phyloP scores from a whole-genome alignment of 495 filamentous ascomycete species.

The Elasticomyces elasticus region DNA sequence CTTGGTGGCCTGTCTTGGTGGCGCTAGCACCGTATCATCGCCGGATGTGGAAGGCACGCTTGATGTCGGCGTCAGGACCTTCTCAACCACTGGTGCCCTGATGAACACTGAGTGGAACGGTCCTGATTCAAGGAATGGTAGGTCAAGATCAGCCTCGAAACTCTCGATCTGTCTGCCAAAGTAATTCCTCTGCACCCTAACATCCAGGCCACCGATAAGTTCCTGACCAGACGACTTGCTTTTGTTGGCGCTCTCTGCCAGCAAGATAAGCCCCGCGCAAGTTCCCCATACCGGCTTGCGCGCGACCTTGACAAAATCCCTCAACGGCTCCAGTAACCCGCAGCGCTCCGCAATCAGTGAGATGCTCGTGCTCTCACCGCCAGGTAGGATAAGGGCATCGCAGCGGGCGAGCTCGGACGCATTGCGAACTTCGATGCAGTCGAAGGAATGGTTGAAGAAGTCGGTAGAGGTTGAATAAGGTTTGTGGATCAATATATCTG shows the following conservation, averaged over 20 bases:
- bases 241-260: conserved; percentile 77
- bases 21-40: conserved; percentile 58
- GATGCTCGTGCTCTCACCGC: conserved; percentile 91
- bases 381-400: conserved; percentile 80
- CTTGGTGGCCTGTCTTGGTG: conserved; percentile 35
- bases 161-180: conserved; percentile 92
- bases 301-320: conserved; percentile 86
- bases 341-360: conserved; percentile 76
- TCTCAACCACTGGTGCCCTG: conserved; percentile 85
- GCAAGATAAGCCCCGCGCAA: conserved; percentile 86
- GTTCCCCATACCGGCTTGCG: conserved; percentile 91
- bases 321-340: conserved; percentile 69
- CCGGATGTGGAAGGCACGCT: conserved; percentile 35
- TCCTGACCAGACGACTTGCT: conserved; percentile 90
- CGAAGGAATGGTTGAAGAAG: conserved; percentile 36
- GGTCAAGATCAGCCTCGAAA: conserved; percentile 66
- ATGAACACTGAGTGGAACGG: conserved; percentile 86
- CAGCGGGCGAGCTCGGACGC: conserved; percentile 57
- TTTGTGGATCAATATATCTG: not conserved
- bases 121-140: conserved; percentile 53
- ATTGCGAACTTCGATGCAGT: conserved; percentile 73
- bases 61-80: conserved; percentile 51
- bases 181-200: conserved; percentile 88
- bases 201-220: conserved; percentile 83
- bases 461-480: not conserved